These are phyloP conservation scores for Calonectria ilicicola DNA, from an alignment of 2,329 filamentous ascomycete genomes.

Conservation along the genomic window DNA sequence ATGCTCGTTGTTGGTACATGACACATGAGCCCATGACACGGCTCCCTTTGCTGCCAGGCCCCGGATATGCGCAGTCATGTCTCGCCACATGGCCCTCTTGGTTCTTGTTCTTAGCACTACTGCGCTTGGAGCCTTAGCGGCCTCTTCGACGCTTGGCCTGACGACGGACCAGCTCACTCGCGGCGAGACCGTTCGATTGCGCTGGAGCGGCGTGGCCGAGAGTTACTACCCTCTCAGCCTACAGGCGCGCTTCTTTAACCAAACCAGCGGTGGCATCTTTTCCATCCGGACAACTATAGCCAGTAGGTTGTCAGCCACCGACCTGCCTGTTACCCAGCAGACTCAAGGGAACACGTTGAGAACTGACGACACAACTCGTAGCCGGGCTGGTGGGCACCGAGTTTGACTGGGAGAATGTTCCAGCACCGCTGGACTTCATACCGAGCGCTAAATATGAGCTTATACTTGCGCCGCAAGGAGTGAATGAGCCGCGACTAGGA, in stretches of 20 bases:
- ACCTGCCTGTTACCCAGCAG: background rate
- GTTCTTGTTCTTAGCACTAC: background rate
- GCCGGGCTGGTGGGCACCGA: background rate
- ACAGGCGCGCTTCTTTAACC: conserved; percentile 20
- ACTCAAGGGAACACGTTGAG: background rate
- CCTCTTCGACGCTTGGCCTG: conserved; percentile 1
- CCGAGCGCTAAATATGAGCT: conserved; percentile 11
- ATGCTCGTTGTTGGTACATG: background rate
- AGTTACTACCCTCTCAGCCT: conserved; percentile 14
- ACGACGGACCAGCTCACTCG: background rate
- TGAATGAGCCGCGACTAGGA: background rate
- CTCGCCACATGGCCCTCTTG: background rate
- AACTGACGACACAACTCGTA: background rate
- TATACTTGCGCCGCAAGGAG: background rate
- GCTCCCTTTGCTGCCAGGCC: background rate
- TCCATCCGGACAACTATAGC: conserved; percentile 16
- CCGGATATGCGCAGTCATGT: background rate
- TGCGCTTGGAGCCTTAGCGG: background rate
- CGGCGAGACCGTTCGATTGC: conserved; percentile 1
- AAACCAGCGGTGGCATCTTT: conserved; percentile 6
- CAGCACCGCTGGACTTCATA: conserved; percentile 16
- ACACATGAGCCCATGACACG: background rate
- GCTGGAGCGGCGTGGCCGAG: conserved; percentile 11
- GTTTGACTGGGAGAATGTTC: conserved; percentile 8
- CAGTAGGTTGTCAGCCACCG: background rate